Evolutionary conservation across 2,329 filamentous ascomycete species (phyloP), one percentile per base, ranked within the genome.

Genomic region (Colletotrichum camelliae): DNA sequence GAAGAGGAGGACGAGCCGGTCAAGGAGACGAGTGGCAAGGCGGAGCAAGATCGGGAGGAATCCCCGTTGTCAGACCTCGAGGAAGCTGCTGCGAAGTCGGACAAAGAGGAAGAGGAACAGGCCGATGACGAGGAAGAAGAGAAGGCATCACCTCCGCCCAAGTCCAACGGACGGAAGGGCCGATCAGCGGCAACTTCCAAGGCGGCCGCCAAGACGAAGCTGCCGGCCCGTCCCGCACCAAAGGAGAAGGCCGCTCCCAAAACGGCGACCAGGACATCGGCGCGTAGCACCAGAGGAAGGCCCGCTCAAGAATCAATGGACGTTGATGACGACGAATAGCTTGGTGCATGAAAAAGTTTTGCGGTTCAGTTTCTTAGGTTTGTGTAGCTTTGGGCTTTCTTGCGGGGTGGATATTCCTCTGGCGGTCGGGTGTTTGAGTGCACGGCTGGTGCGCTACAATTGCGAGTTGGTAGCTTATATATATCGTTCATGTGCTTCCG

Each of bases 301-400:
- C 57, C 76, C 35, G 78, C 80, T 37, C 83, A 80, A 77, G 80
- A 80, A 24, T 72, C 78, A 21, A 85, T 86, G 84, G 84, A 85
- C 10, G 75, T 84, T 43, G 84, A 86, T 70, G 80, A 82, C 37
- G 82, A 82, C 58, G 82, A 82, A 58, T 66, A 55, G 67, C 24
- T 24, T 15, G 33, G 39, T 67, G 60, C 48, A 43, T 15, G 35
- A 57, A 67, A 75, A 65, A 64, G 21, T 29, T 60, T 33, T 43
- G 15, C 13, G 29, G 9, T 35, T 57, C 29, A 6, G 24, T 16
- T 61, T 52, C 33, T 72, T 66, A 66, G 29, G 39, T 35, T 67
- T 62, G 66, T 61, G 58, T 75, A 72, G 55, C n/a, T 64, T n/a
- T 66, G 64, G 73, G 39, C 69, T 75, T 72, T 37, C 16, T 72